Conservation (phyloP, 441 rosid species). For the Gossypium trilobum region DNA sequence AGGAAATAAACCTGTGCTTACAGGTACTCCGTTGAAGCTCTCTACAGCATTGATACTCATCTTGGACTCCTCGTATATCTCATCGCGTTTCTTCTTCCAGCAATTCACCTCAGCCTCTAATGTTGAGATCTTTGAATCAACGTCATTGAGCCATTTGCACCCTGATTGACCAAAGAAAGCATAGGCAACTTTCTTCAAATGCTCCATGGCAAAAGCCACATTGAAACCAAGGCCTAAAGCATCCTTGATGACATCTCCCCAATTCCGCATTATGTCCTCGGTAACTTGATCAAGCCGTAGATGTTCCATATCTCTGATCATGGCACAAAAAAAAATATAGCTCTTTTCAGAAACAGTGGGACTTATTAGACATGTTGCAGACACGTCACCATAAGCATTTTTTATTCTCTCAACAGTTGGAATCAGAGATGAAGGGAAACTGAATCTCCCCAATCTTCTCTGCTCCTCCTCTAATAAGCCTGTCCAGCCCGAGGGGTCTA, state of each 20-base stretch:
- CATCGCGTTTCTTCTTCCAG: not conserved
- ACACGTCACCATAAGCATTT: not conserved
- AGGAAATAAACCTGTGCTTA: slow-evolving; percentile 5
- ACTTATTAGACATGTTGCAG: not conserved
- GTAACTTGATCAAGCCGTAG: not conserved
- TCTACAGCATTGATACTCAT: not conserved
- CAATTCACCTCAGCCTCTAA: not conserved
- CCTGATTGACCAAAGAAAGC: slow-evolving; percentile 3
- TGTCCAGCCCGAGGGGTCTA: not conserved
- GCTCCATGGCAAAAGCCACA: not conserved
- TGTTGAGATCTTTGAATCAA: not conserved
- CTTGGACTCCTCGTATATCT: not conserved
- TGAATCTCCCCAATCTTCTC: not conserved
- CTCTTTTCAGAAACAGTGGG: not conserved
- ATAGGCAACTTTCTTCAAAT: slow-evolving; percentile 2
- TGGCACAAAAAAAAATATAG: not conserved
- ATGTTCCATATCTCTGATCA: not conserved
- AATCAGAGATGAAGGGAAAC: not conserved
- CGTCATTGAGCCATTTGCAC: not conserved
- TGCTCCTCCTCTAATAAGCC: slow-evolving; percentile 6
- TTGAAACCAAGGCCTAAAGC: not conserved
- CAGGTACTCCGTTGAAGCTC: not conserved
- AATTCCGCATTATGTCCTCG: not conserved
- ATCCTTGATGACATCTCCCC: slow-evolving; percentile 13
- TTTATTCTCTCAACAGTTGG: not conserved